A percentile compares a stretch with the other conserved stretches of the same genome.
These are phyloP conservation scores for Dictyostelium discoideum DNA, from an alignment of 78 protist species.

Conservation along the genomic window dicty_2.7 NC_007091.3:2483001-2483500, in stretches of 20 bases:
- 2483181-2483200: neutral
- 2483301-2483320: neutral
- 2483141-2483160: neutral
- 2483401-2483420: conserved; percentile 19
- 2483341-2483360: too few relatives aligned
- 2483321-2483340: neutral
- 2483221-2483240: neutral
- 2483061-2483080: conserved; percentile 34
- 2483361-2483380: neutral
- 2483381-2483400: neutral
- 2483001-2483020: conserved; percentile 66
- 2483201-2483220: neutral
- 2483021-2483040: neutral
- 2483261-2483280: neutral
- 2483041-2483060: conserved; percentile 57
- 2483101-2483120: neutral
- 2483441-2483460: conserved; percentile 5
- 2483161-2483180: neutral
- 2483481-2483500: neutral
- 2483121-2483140: too few relatives aligned
- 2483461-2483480: neutral
- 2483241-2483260: neutral
- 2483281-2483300: neutral
- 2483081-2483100: conserved; percentile 49
- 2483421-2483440: neutral